These are phyloP conservation scores for Colletotrichum salicis DNA, from an alignment of 2,329 filamentous ascomycete species.

Conservation along the genomic window DNA sequence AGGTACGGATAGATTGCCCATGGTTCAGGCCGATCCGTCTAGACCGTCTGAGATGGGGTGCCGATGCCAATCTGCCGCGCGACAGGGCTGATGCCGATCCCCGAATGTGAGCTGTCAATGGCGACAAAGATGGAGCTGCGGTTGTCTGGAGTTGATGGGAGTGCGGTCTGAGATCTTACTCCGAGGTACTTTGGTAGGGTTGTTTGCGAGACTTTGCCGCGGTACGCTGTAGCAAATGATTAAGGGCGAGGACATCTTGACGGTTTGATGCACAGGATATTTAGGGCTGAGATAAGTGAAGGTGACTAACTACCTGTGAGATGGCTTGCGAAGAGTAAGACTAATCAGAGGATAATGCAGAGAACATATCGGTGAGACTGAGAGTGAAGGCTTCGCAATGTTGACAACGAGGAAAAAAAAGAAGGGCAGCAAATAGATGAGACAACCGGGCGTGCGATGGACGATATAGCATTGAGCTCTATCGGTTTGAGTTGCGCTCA, in stretches of 20 bases:
- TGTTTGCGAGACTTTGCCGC: not conserved
- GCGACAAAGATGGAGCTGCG: not conserved
- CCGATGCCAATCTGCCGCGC: not conserved
- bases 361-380: too few relatives aligned
- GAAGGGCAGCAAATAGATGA: not conserved
- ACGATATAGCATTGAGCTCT: constrained; percentile 33
- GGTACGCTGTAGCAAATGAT: not conserved
- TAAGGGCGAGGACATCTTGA: too few relatives aligned
- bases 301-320: too few relatives aligned
- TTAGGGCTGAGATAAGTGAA: too few relatives aligned
- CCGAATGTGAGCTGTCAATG: not conserved
- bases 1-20: not conserved
- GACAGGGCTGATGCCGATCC: not conserved
- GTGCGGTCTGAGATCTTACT: not conserved
- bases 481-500: constrained; percentile 35
- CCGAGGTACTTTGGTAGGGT: too few relatives aligned
- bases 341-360: too few relatives aligned
- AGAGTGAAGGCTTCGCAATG: too few relatives aligned
- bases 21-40: constrained; percentile 2
- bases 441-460: not conserved
- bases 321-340: too few relatives aligned
- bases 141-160: not conserved
- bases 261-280: too few relatives aligned
- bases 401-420: too few relatives aligned
- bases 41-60: not conserved